phyloP scores from a whole-genome alignment of 345 rosid species.

The Firmiana major region DNA sequence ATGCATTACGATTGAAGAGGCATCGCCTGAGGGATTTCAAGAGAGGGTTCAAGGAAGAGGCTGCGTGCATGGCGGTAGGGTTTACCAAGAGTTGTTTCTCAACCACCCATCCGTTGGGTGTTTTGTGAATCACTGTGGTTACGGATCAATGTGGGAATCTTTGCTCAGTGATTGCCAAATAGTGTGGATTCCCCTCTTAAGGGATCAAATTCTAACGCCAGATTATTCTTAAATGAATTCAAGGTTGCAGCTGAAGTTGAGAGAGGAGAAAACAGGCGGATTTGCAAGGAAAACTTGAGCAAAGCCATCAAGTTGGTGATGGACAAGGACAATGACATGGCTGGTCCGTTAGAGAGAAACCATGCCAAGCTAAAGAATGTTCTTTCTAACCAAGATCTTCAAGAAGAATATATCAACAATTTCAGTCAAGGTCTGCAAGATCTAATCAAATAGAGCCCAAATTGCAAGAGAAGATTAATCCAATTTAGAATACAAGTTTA shows the following conservation, averaged over 20 bases:
- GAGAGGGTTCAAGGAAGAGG: slow-evolving; percentile 35
- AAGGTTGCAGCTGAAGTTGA: slow-evolving; percentile 12
- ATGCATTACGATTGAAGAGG: slow-evolving; percentile 33
- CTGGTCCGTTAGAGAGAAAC: too few relatives aligned
- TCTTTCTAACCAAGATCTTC: too few relatives aligned
- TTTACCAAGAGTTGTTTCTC: slow-evolving; percentile 30
- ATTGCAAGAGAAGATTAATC: neutral
- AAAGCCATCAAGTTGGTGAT: slow-evolving; percentile 26
- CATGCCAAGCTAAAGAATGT: too few relatives aligned
- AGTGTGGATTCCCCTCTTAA: slow-evolving; percentile 36
- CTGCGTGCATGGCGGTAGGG: slow-evolving; percentile 37
- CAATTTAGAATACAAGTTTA: neutral
- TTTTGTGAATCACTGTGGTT: slow-evolving; percentile 41
- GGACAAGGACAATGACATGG: slow-evolving; percentile 28
- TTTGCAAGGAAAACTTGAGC: slow-evolving; percentile 27
- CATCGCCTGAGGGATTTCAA: slow-evolving; percentile 36
- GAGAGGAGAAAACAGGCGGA: neutral
- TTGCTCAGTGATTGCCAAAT: slow-evolving; percentile 34
- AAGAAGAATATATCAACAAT: too few relatives aligned
- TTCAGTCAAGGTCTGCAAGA: too few relatives aligned
- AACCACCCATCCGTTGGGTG: slow-evolving; percentile 37
- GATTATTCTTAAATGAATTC: slow-evolving; percentile 37
- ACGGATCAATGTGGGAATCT: slow-evolving; percentile 47
- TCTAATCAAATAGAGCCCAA: neutral
- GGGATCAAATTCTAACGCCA: slow-evolving; percentile 44